A percentile compares a stretch with the other conserved stretches of the same genome.
Evolutionary conservation across 163 green algal species (phyloP).

Genomic region (Picocystis sp.): DNA sequence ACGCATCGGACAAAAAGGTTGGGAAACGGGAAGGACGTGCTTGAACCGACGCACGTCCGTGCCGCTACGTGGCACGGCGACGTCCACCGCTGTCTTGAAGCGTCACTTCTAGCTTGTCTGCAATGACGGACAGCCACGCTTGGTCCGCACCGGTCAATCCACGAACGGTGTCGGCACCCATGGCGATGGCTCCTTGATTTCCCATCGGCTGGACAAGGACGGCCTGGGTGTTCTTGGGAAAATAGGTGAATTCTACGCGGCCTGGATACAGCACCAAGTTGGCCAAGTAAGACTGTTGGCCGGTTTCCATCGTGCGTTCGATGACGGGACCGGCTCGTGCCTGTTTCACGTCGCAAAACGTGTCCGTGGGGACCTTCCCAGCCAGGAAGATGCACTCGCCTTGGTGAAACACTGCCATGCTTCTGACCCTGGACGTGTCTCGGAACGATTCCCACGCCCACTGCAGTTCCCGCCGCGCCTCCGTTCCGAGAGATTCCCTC

Average conservation of each 20-base stretch:
- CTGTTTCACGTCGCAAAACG: background rate
- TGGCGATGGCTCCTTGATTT: conserved; percentile 6
- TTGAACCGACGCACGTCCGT: too few relatives aligned
- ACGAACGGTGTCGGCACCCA: conserved; percentile 1
- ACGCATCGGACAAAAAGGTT: too few relatives aligned
- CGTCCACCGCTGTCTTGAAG: background rate
- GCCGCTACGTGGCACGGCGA: too few relatives aligned
- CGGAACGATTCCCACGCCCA: too few relatives aligned
- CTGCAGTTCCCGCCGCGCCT: too few relatives aligned
- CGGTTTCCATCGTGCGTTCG: conserved; percentile 28
- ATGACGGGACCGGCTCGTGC: conserved; percentile 37
- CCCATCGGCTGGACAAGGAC: conserved; percentile 55
- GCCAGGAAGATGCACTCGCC: conserved; percentile 21
- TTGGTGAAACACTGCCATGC: conserved; percentile 8
- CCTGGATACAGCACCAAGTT: conserved; percentile 69
- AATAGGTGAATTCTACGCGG: conserved; percentile 53
- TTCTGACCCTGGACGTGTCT: too few relatives aligned
- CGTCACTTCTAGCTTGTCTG: conserved; percentile 13
- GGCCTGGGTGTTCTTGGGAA: conserved; percentile 52
- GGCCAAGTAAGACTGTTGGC: conserved; percentile 56
- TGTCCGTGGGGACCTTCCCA: background rate
- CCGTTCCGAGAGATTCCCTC: too few relatives aligned
- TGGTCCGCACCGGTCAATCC: conserved; percentile 12
- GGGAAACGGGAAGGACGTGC: too few relatives aligned
- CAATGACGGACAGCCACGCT: conserved; percentile 8